Evolutionary conservation across 2,329 filamentous ascomycete genomes (phyloP).

Genomic region (Nigrograna mackinnonii): DNA sequence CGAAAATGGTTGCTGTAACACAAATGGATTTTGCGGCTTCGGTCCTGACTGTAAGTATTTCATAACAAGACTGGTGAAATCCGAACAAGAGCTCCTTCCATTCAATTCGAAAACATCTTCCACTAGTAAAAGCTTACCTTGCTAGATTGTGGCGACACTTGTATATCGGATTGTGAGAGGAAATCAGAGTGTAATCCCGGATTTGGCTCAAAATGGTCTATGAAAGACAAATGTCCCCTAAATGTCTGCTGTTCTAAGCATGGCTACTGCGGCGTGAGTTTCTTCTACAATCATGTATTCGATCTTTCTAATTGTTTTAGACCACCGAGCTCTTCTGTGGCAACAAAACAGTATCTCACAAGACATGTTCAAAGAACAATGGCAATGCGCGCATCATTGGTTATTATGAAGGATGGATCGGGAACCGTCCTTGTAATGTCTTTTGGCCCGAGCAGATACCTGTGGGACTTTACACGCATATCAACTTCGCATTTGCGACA

Average conservation of each 20-base stretch:
- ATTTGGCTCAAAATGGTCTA: neutral
- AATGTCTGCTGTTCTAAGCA: slow-evolving; percentile 21
- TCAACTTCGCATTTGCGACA: slow-evolving; percentile 41
- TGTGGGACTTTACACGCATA: neutral
- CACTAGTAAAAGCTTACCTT: neutral
- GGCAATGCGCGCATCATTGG: slow-evolving; percentile 4
- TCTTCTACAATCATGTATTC: neutral
- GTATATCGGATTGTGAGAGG: neutral
- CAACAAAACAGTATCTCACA: neutral
- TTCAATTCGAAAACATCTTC: too few species aligned
- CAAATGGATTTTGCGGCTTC: neutral
- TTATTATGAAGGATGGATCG: slow-evolving; percentile 9
- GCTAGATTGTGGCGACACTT: neutral
- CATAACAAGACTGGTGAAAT: too few species aligned
- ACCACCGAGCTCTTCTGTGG: slow-evolving; percentile 4
- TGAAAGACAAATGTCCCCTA: slow-evolving; percentile 10
- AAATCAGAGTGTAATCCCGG: neutral
- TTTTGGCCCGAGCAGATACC: neutral
- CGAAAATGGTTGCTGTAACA: neutral
- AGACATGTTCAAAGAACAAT: neutral
- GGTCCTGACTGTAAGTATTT: neutral
- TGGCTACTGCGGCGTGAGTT: slow-evolving; percentile 2
- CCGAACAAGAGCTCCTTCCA: too few species aligned
- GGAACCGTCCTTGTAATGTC: neutral
- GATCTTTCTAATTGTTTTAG: neutral